Base-by-base conservation (phyloP, 345 rosid species). In the Litchi chinensis region DNA sequence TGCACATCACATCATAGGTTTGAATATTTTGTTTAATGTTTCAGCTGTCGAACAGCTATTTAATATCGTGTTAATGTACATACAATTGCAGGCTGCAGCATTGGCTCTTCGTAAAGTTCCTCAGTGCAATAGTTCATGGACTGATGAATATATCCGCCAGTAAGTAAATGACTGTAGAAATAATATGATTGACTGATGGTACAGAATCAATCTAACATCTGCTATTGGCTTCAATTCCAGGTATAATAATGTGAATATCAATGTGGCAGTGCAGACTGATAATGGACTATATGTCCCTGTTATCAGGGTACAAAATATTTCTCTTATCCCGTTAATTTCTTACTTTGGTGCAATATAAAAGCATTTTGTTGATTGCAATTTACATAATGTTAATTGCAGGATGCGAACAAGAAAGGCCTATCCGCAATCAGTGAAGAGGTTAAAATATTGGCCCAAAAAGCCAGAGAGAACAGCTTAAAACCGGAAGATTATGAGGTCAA, bases 41-140 rank as follows among this genome's bases (percentile, higher is more conserved):
- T 73, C 69, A 6, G 24, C 41, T 56, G 40, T 65, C 39, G 18
- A 18, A 11, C 71, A 67, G 12, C 50, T 68, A 68, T 54, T 69
- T 12, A 66, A 46, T 54, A 3, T 65, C 56, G 54, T 26, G 22
- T 70, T 59, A 32, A 77, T 64, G 79, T 46, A 32, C 52, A 68
- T 54, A 56, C 75, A 73, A 78, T 43, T 79, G 66, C 87, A 94
- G 98, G 98, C 98, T 87, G 98, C 97, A 82, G 99, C 99, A 56
- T 83, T 94, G 89, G 98, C 99, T 78, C 92, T 97, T 12, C 86
- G 87, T 22, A 94, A 91, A 88, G 93, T 93, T 86, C 99, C 99
- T 79, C 97, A 88, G 81, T 94, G 99, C 89, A 97, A 94, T 79
- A 92, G 98, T 83, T 97, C 98, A 78, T 97, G 99, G 99, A 93